These are phyloP conservation scores for Coemansia sp. DNA, from an alignment of 192 early-diverging fungal genomes.

Conservation along the genomic window DNA sequence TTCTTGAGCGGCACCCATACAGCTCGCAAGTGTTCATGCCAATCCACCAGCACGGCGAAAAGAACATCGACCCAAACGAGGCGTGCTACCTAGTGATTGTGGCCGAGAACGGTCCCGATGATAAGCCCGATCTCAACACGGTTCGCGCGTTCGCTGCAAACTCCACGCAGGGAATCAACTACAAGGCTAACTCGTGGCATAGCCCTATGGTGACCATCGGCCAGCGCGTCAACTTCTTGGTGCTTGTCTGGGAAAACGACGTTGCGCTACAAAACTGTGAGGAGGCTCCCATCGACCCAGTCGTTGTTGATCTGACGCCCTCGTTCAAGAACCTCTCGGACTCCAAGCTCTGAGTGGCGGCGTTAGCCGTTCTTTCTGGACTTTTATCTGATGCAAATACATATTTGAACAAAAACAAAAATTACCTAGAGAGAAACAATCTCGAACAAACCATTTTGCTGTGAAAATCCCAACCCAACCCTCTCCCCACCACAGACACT, in stretches of 20 bases:
- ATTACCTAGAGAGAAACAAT: too few species aligned
- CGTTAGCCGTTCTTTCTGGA: too few species aligned
- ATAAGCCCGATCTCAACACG: constrained; percentile 72
- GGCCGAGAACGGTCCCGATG: constrained; percentile 70
- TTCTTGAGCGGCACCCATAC: constrained; percentile 85
- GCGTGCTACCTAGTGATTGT: constrained; percentile 78
- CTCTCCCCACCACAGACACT: too few species aligned
- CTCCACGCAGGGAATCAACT: constrained; percentile 79
- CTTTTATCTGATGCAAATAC: too few species aligned
- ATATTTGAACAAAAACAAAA: too few species aligned
- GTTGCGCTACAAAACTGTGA: constrained; percentile 75
- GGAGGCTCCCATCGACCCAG: constrained; percentile 55
- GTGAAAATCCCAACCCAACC: too few species aligned
- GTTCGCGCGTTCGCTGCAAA: constrained; percentile 74
- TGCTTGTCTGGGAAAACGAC: constrained; percentile 81
- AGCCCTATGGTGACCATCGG: constrained; percentile 85
- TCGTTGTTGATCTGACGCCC: constrained; percentile 39
- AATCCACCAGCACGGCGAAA: constrained; percentile 53
- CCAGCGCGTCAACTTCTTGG: constrained; percentile 65
- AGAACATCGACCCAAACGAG: constrained; percentile 21
- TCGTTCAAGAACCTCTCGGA: constrained; percentile 40
- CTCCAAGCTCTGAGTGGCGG: constrained; percentile 28
- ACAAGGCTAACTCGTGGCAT: constrained; percentile 84
- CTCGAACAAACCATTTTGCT: too few species aligned
- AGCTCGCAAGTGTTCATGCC: constrained; percentile 88